A percentile compares a stretch with the other conserved stretches of the same genome.
Conservation (phyloP, 352 stramenopile genomes). For the Phytophthora podocarpi region DNA sequence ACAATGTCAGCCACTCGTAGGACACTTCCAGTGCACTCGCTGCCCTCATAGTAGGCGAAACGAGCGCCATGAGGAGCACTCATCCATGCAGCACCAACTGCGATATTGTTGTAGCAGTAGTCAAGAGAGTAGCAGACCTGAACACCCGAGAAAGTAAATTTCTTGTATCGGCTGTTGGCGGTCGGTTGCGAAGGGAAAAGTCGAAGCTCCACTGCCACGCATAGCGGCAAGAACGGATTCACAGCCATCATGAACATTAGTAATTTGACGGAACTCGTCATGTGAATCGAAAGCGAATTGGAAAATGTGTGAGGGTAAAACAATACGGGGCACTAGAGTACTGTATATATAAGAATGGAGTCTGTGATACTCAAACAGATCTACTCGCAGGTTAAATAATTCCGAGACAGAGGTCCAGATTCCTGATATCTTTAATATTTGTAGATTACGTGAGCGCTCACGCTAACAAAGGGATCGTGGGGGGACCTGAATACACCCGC, state of each 20-base stretch:
- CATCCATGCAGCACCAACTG: constrained; percentile 8
- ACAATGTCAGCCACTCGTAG: not conserved
- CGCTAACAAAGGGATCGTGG: too few species aligned
- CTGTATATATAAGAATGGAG: too few species aligned
- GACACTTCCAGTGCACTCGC: constrained; percentile 3
- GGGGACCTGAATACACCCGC: too few species aligned
- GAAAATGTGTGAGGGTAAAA: too few species aligned
- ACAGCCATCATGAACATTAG: not conserved
- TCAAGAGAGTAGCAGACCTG: constrained; percentile 25
- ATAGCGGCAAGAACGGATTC: not conserved
- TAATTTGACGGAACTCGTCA: not conserved
- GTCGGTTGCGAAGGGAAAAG: constrained; percentile 10
- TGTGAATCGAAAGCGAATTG: not conserved
- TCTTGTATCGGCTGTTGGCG: constrained; percentile 12
- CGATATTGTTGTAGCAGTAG: constrained; percentile 22
- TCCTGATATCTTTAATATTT: too few species aligned
- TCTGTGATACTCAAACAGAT: too few species aligned
- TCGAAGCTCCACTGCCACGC: constrained; percentile 10
- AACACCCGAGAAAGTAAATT: constrained; percentile 11
- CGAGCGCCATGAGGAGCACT: not conserved
- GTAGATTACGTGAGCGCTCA: too few species aligned
- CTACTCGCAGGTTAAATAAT: too few species aligned
- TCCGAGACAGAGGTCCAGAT: too few species aligned
- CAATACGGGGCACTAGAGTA: too few species aligned
- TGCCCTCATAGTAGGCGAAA: constrained; percentile 15